Conservation (phyloP, 2,329 filamentous ascomycete species). For the Talaromyces albobiverticillius region DNA sequence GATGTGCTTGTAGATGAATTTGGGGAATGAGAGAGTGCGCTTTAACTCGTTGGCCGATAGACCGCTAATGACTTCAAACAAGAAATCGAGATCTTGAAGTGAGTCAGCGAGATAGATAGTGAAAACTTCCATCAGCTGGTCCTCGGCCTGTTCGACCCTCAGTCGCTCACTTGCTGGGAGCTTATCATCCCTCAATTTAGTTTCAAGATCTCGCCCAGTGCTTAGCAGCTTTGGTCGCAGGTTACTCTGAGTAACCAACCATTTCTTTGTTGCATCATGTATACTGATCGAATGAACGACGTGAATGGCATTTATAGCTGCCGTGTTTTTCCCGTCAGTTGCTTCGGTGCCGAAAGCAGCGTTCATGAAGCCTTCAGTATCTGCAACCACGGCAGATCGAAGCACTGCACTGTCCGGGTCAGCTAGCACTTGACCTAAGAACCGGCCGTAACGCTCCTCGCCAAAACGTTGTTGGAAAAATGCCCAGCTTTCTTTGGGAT, state of each 20-base stretch:
- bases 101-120: slow-evolving; percentile 74
- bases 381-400: slow-evolving; percentile 69
- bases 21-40: slow-evolving; percentile 68
- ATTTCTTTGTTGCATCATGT: slow-evolving; percentile 62
- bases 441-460: slow-evolving; percentile 82
- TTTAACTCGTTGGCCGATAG: slow-evolving; percentile 82
- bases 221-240: slow-evolving; percentile 59
- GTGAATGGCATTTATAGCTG: slow-evolving; percentile 84
- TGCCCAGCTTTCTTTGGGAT: slow-evolving; percentile 81
- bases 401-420: slow-evolving; percentile 72
- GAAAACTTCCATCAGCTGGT: slow-evolving; percentile 82
- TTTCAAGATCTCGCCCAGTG: slow-evolving; percentile 75
- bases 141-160: slow-evolving; percentile 81
- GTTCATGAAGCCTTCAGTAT: slow-evolving; percentile 69
- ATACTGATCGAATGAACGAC: slow-evolving; percentile 75
- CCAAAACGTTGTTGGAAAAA: slow-evolving; percentile 77
- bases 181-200: slow-evolving; percentile 66
- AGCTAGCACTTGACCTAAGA: slow-evolving; percentile 81
- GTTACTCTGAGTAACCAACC: slow-evolving; percentile 58
- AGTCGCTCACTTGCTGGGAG: slow-evolving; percentile 72
- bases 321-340: slow-evolving; percentile 67
- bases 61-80: slow-evolving; percentile 80
- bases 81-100: slow-evolving; percentile 72
- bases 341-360: slow-evolving; percentile 63
- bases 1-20: slow-evolving; percentile 81